These are phyloP conservation scores for Backusella psychrophila DNA, from an alignment of 192 early-diverging fungal genomes.

Conservation along the genomic window DNA sequence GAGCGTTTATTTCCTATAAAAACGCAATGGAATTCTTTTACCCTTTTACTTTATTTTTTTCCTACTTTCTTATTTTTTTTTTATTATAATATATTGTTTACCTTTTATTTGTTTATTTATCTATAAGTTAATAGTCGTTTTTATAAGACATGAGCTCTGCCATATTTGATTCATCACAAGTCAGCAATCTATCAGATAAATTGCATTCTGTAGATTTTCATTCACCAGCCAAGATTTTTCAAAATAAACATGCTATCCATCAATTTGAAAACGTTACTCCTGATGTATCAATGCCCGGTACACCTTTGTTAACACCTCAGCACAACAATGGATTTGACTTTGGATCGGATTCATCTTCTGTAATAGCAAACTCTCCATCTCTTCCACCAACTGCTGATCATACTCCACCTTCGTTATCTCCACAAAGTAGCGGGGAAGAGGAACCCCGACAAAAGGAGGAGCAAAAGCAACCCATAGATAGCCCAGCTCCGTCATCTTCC, in stretches of 20 bases:
- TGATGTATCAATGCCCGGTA: slow-evolving; percentile 31
- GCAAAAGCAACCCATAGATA: neutral
- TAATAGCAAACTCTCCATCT: neutral
- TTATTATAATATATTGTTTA: neutral
- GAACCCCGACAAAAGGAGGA: neutral
- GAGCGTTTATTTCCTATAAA: neutral
- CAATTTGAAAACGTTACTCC: slow-evolving; percentile 37
- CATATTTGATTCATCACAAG: slow-evolving; percentile 1
- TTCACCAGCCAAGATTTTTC: slow-evolving; percentile 33
- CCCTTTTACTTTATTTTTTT: neutral
- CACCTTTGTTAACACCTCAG: slow-evolving; percentile 15
- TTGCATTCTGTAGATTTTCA: slow-evolving; percentile 29
- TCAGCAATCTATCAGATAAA: slow-evolving; percentile 18
- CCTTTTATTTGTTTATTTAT: neutral
- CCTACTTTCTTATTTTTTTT: neutral
- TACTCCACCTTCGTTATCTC: slow-evolving; percentile 34
- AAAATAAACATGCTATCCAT: slow-evolving; percentile 17
- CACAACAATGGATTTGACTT: neutral
- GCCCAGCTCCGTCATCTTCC: neutral
- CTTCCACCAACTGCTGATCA: slow-evolving; percentile 17
- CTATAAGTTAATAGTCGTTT: neutral
- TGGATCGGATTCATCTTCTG: slow-evolving; percentile 5
- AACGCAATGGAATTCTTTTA: neutral
- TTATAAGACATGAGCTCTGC: neutral
- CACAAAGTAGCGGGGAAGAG: slow-evolving; percentile 27